phyloP scores from a whole-genome alignment of 2,329 filamentous ascomycete species.

The Epichloe coenophiala region DNA sequence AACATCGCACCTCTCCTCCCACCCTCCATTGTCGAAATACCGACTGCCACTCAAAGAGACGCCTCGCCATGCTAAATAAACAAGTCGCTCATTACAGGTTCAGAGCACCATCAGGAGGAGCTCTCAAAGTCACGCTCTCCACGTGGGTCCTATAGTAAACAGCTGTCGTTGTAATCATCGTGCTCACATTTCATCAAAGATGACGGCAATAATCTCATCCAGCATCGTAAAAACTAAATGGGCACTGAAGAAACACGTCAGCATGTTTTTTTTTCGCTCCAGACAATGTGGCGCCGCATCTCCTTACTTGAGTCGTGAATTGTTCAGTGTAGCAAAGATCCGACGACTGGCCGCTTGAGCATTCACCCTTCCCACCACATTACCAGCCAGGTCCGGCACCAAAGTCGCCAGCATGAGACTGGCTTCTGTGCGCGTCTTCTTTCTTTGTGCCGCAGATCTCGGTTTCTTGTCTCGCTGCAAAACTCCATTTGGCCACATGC shows the following conservation, averaged over 20 bases:
- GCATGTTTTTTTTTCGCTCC: neutral
- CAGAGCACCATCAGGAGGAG: neutral
- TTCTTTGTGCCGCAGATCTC: conserved; percentile 59
- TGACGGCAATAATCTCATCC: conserved; percentile 53
- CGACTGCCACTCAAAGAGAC: neutral
- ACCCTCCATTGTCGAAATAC: neutral
- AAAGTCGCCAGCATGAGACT: conserved; percentile 80
- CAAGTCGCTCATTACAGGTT: neutral
- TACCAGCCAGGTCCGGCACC: conserved; percentile 79
- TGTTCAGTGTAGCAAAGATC: conserved; percentile 85
- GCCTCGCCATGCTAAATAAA: conserved; percentile 3
- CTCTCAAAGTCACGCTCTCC: neutral
- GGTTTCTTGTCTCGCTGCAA: conserved; percentile 34
- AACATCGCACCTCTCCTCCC: neutral
- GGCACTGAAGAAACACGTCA: conserved; percentile 27
- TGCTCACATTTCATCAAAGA: conserved; percentile 38
- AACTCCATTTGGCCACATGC: conserved; percentile 67
- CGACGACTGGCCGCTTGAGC: conserved; percentile 81
- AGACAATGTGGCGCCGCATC: neutral
- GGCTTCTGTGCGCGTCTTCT: conserved; percentile 72
- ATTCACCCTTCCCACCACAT: conserved; percentile 84
- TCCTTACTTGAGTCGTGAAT: conserved; percentile 70
- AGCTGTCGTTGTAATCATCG: neutral
- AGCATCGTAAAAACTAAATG: conserved; percentile 59
- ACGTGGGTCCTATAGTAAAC: neutral